Evolutionary conservation across 192 early-diverging fungal species (phyloP).

Genomic region (Chytriomyces hyalinus): DNA sequence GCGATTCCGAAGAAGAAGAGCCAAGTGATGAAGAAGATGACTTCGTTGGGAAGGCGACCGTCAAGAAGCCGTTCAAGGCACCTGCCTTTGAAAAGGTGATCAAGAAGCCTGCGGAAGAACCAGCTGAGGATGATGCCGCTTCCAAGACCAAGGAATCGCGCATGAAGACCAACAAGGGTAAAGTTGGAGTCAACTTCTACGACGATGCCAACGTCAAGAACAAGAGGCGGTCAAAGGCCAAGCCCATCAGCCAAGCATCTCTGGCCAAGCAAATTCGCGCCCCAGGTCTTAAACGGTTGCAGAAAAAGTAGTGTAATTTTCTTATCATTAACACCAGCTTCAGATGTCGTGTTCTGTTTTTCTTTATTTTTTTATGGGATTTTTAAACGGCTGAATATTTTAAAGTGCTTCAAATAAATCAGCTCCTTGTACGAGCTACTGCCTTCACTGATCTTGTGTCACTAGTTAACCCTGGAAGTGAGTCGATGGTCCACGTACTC

Average conservation of each 20-base stretch:
- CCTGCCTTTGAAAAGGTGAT: constrained; percentile 1
- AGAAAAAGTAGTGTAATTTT: constrained; percentile 14
- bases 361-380: constrained; percentile 3
- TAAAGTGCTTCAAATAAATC: neutral
- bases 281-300: constrained; percentile 31
- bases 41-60: neutral
- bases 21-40: constrained; percentile 36
- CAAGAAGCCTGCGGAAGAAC: neutral
- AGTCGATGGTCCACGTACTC: constrained; percentile 40
- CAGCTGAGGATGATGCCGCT: neutral
- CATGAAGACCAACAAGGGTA: constrained; percentile 92
- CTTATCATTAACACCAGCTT: neutral
- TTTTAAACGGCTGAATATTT: neutral
- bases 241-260: constrained; percentile 31
- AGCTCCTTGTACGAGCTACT: neutral
- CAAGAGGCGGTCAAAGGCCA: constrained; percentile 77
- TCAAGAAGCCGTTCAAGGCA: constrained; percentile 6
- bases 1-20: constrained; percentile 36
- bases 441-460: constrained; percentile 23
- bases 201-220: constrained; percentile 96
- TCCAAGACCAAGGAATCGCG: constrained; percentile 64
- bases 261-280: constrained; percentile 33
- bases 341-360: neutral
- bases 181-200: constrained; percentile 91
- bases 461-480: constrained; percentile 15